phyloP scores from a whole-genome alignment of 306 rosid species.

The Rubus idaeus region DNA sequence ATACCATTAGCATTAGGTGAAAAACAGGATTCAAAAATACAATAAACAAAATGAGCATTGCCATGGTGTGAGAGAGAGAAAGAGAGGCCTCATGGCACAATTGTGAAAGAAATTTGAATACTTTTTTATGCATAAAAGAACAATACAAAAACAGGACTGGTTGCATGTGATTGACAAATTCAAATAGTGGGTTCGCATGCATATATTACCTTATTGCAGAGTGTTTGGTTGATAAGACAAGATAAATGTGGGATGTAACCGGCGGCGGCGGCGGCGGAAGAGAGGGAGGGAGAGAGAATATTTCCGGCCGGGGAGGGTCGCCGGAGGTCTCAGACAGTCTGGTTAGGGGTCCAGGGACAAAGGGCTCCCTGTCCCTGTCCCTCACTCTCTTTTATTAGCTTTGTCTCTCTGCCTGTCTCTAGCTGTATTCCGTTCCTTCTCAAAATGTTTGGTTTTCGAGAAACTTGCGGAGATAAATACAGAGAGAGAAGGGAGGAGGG shows the following conservation, averaged over 20 bases:
- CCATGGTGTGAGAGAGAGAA: slow-evolving; percentile 11
- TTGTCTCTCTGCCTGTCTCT: neutral
- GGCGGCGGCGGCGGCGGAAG: neutral
- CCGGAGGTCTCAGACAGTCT: slow-evolving; percentile 10
- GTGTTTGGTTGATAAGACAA: no score
- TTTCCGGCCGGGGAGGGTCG: neutral
- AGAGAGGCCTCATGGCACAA: slow-evolving; percentile 13
- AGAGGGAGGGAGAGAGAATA: neutral
- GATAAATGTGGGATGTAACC: neutral
- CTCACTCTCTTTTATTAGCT: neutral
- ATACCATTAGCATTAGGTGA: neutral
- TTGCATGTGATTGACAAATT: slow-evolving; percentile 19
- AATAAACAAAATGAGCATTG: neutral
- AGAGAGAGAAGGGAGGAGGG: neutral
- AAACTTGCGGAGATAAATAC: slow-evolving; percentile 10
- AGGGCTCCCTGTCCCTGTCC: neutral
- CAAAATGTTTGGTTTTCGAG: slow-evolving; percentile 9
- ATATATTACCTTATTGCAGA: neutral
- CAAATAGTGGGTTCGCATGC: neutral
- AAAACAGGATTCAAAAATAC: neutral
- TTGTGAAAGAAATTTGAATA: slow-evolving; percentile 15
- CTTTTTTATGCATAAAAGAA: neutral
- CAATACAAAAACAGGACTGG: neutral
- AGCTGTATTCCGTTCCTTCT: neutral
- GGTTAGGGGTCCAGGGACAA: neutral